These are phyloP conservation scores for Casuarina glauca DNA, from an alignment of 306 rosid genomes.

Conservation along the genomic window DNA sequence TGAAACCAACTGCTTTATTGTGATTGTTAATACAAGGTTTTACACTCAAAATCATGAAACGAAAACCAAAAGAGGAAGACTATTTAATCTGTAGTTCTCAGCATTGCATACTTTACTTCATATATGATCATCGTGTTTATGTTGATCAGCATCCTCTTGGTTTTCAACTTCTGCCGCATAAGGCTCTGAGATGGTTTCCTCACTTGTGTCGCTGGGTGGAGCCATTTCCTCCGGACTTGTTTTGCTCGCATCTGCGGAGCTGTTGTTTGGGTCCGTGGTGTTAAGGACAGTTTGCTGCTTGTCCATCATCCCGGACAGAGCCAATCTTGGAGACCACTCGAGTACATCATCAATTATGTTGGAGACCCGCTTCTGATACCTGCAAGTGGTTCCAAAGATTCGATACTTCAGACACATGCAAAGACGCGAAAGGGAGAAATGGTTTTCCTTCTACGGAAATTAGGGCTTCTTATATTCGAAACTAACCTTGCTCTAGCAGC, in stretches of 20 bases:
- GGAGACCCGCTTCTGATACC: conserved; percentile 87
- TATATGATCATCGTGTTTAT: conserved; percentile 46
- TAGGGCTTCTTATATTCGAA: conserved; percentile 5
- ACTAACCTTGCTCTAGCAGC: conserved; percentile 98
- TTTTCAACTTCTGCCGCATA: conserved; percentile 36
- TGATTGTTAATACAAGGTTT: conserved; percentile 50
- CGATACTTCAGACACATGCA: conserved; percentile 15
- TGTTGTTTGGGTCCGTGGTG: conserved; percentile 48
- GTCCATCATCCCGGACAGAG: conserved; percentile 97
- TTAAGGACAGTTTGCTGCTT: conserved; percentile 68
- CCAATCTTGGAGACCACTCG: conserved; percentile 94
- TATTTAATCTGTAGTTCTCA: conserved; percentile 41
- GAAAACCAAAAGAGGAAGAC: conserved; percentile 13
- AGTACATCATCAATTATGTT: conserved; percentile 97
- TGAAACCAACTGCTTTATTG: conserved; percentile 40
- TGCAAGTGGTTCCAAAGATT: conserved; percentile 34
- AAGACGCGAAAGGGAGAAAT: conserved; percentile 1
- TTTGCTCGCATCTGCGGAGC: conserved; percentile 39
- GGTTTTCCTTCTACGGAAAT: not conserved
- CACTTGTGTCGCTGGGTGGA: conserved; percentile 33
- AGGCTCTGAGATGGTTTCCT: conserved; percentile 45
- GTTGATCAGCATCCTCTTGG: conserved; percentile 48
- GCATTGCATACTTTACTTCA: conserved; percentile 35
- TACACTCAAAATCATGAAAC: conserved; percentile 52
- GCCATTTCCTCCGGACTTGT: conserved; percentile 37